phyloP scores from a whole-genome alignment of 805 yeast species.

The Metschnikowia picachoensis region DNA sequence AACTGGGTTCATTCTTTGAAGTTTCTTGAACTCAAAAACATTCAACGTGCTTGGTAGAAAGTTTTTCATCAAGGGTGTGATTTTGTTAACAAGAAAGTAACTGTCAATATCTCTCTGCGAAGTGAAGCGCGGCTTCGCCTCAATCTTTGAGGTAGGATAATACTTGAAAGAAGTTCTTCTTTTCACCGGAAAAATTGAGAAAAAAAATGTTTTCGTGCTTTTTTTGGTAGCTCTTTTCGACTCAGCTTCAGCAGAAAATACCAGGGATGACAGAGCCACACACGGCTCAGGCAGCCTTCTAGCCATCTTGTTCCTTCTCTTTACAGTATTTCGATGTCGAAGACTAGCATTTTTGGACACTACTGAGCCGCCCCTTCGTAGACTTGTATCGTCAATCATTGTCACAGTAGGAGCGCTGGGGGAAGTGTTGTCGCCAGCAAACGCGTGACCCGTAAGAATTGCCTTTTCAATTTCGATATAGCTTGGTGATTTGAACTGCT shows the following conservation, averaged over 20 bases:
- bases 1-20: conserved; percentile 14
- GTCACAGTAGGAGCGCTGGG: conserved; percentile 11
- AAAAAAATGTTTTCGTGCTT: conserved; percentile 4
- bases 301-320: conserved; percentile 27
- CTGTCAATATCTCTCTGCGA: conserved; percentile 16
- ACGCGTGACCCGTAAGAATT: conserved; percentile 10
- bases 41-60: conserved; percentile 29
- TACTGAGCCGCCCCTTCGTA: conserved; percentile 25
- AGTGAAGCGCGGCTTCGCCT: conserved; percentile 21
- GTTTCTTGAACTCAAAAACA: conserved; percentile 21
- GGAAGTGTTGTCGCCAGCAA: neutral
- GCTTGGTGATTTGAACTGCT: conserved; percentile 11
- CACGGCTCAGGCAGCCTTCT: conserved; percentile 13
- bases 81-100: conserved; percentile 19
- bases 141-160: conserved; percentile 13
- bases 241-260: conserved; percentile 7
- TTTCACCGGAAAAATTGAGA: conserved; percentile 33
- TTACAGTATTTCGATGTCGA: conserved; percentile 28
- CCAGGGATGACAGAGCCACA: conserved; percentile 7
- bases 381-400: conserved; percentile 10
- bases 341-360: conserved; percentile 30
- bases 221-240: neutral
- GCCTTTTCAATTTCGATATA: conserved; percentile 16
- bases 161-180: conserved; percentile 32
- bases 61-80: conserved; percentile 22